phyloP scores from a whole-genome alignment of 2,329 filamentous ascomycete species.

The Blastomyces emzantsi region DNA sequence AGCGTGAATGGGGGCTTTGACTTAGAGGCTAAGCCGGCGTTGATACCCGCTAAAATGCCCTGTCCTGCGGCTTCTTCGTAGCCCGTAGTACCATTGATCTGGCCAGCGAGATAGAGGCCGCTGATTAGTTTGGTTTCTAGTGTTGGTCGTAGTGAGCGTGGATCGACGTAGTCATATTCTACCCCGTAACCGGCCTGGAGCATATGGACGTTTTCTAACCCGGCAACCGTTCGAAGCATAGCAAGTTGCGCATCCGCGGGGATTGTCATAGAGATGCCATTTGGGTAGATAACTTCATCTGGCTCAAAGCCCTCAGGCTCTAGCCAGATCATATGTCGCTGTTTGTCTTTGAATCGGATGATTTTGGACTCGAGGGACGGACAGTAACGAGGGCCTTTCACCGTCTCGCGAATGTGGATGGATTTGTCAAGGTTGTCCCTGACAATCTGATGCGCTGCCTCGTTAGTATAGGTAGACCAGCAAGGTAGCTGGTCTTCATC shows the following conservation, averaged over 20 bases:
- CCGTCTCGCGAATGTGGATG: constrained; percentile 89
- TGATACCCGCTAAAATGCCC: constrained; percentile 84
- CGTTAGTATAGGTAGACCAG: constrained; percentile 79
- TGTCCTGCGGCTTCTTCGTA: constrained; percentile 97
- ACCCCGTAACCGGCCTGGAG: constrained; percentile 93
- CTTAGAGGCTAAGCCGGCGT: constrained; percentile 73
- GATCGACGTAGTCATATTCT: constrained; percentile 98
- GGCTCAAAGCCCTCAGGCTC: constrained; percentile 86
- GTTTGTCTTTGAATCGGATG: constrained; percentile 72
- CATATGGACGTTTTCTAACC: constrained; percentile 83
- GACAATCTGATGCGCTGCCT: constrained; percentile 71
- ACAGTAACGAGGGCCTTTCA: constrained; percentile 90
- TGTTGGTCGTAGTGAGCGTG: constrained; percentile 74
- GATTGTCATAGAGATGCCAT: constrained; percentile 95
- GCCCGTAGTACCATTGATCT: constrained; percentile 96
- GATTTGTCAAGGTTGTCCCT: constrained; percentile 88
- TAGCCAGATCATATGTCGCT: constrained; percentile 85
- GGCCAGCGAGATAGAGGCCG: constrained; percentile 84
- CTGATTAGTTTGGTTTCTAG: constrained; percentile 87
- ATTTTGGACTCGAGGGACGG: constrained; percentile 93
- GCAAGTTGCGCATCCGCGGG: constrained; percentile 78
- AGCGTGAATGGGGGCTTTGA: constrained; percentile 58
- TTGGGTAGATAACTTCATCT: constrained; percentile 85
- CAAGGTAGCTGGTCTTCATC: constrained; percentile 70
- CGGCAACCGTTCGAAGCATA: constrained; percentile 76